Evolutionary conservation across 1,284 basidiomycete species (phyloP), one percentile per base, ranked within the genome.

Genomic region (Cutaneotrichosporon dermatis): DNA sequence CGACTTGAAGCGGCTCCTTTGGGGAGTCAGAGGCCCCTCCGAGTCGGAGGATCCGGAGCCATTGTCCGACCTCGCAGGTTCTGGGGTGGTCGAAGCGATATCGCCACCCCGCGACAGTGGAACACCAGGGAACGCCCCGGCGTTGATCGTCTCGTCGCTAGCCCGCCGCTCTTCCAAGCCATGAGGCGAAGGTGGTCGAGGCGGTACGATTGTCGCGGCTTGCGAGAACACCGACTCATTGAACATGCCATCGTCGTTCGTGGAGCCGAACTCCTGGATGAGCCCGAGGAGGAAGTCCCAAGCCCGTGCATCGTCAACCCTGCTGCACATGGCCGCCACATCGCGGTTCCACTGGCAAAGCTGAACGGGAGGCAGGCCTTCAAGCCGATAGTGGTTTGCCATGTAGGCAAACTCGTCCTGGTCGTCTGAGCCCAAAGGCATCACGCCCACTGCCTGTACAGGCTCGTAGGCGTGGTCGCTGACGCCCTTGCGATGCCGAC

Each of bases 201-300:
- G 39, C 16, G 34, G 42, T 4, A 43, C 33, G 15, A n/a, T 36
- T 1, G 37, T 39, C n/a, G 43, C 16, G 4, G 53, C 10, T 8
- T 57, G 57, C 11, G 52, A 40, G 50, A 65, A 63, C 11, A 65
- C 59, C 1, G 55, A 62, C 54, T 73, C 70, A 55, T 71, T 68
- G 60, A 71, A 72, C 4, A 62, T 45, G 2, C 25, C 25, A 3
- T 50, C 55, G 15, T 43, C 44, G 16, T 59, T 58, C 2, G 61
- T 8, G 9, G 60, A 55, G 2, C 53, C 58, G 48, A 75, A 74
- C 61, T 76, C 75, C 40, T 75, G 80, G 16, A 90, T 76, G 2
- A 87, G 79, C 6, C 83, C 83, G 11, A 80, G 81, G 11, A 92
- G 74, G 6, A 90, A 77, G 12, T 84, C 67, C 90, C 90, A 92